phyloP scores from a whole-genome alignment of 371 early-diverging fungal genomes.

The Syncephalastrum contaminatum region DNA sequence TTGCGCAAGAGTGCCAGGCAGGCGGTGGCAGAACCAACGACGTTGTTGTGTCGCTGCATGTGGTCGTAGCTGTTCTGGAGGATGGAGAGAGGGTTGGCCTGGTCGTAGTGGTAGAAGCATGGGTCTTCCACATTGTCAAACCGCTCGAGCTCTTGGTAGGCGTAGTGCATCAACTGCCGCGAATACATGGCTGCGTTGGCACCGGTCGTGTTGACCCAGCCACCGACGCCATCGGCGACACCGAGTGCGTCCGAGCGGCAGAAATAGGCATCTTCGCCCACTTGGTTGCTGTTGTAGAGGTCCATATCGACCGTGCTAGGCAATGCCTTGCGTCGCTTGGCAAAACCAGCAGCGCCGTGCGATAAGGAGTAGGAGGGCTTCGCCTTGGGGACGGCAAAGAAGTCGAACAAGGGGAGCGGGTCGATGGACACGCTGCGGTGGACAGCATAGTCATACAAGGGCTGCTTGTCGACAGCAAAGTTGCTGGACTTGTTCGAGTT shows the following conservation, averaged over 20 bases:
- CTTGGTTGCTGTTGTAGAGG: conserved; percentile 66
- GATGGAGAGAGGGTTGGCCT: conserved; percentile 74
- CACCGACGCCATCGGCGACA: conserved; percentile 85
- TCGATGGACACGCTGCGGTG: conserved; percentile 8
- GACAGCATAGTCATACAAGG: conserved; percentile 12
- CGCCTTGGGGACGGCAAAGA: conserved; percentile 41
- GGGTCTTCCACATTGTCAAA: conserved; percentile 55
- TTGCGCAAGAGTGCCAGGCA: conserved; percentile 82
- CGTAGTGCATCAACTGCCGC: conserved; percentile 91
- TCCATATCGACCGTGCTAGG: conserved; percentile 44
- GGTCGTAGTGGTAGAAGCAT: conserved; percentile 65
- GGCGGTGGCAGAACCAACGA: conserved; percentile 90
- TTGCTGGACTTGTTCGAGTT: too few species aligned
- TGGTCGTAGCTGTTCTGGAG: conserved; percentile 78
- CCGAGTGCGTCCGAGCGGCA: conserved; percentile 75
- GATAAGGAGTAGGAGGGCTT: conserved; percentile 60
- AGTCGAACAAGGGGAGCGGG: conserved; percentile 19
- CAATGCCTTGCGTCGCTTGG: conserved; percentile 52
- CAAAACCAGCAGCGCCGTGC: conserved; percentile 74
- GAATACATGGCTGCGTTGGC: conserved; percentile 90
- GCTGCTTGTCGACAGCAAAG: too few species aligned
- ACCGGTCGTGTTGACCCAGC: conserved; percentile 67
- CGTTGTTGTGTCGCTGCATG: conserved; percentile 66
- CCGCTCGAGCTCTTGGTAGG: conserved; percentile 76
- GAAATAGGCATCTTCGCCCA: conserved; percentile 86